phyloP scores from a whole-genome alignment of 768 basidiomycete genomes.

The Pulveroboletus sp. region DNA sequence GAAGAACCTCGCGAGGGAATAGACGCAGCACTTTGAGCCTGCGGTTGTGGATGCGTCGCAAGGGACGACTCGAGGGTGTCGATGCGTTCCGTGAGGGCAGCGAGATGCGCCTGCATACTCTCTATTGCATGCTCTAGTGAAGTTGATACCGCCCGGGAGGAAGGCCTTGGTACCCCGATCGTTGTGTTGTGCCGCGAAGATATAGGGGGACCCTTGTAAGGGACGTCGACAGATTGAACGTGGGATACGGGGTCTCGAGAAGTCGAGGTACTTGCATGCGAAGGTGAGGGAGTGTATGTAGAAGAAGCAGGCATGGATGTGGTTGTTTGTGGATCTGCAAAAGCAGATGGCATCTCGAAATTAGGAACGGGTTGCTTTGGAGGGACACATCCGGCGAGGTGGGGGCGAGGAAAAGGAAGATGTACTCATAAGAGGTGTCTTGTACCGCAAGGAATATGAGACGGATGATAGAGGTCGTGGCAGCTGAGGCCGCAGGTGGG shows the following conservation, averaged over 20 bases:
- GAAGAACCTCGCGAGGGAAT: constrained; percentile 37
- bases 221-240: constrained; percentile 34
- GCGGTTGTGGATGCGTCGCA: constrained; percentile 26
- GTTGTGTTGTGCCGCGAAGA: constrained; percentile 33
- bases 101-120: constrained; percentile 75
- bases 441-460: constrained; percentile 67
- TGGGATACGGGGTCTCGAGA: constrained; percentile 39
- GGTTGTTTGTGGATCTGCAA: constrained; percentile 44
- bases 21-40: constrained; percentile 38
- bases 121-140: constrained; percentile 73
- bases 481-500: constrained; percentile 32
- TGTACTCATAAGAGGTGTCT: constrained; percentile 68
- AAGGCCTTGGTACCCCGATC: constrained; percentile 37
- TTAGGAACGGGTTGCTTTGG: constrained; percentile 67
- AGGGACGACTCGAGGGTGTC: constrained; percentile 57
- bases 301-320: constrained; percentile 37
- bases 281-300: constrained; percentile 34
- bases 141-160: constrained; percentile 33
- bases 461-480: constrained; percentile 66
- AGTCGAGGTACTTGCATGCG: constrained; percentile 37
- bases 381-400: constrained; percentile 43
- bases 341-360: constrained; percentile 73
- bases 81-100: constrained; percentile 78
- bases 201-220: constrained; percentile 34
- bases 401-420: constrained; percentile 55